Conservation (phyloP, 495 filamentous ascomycete genomes). For the Hypoxylon intermedium region DNA sequence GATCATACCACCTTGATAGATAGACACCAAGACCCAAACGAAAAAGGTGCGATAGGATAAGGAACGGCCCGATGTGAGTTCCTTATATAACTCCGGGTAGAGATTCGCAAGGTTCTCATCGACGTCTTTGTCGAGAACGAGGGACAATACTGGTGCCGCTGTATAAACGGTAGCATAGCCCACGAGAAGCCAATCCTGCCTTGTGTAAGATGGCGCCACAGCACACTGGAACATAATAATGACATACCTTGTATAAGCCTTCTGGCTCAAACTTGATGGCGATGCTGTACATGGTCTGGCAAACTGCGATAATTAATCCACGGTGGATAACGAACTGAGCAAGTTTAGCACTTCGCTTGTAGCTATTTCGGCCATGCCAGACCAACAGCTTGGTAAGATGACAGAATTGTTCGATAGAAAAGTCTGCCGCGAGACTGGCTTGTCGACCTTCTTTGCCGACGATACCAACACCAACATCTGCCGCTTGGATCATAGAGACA, state of each 20-base stretch:
- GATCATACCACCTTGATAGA: constrained; percentile 95
- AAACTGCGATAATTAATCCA: constrained; percentile 91
- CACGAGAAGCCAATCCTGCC: constrained; percentile 89
- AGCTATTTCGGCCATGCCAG: constrained; percentile 97
- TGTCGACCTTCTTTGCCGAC: constrained; percentile 98
- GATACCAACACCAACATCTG: constrained; percentile 96
- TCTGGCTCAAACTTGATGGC: constrained; percentile 89
- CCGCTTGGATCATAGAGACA: constrained; percentile 98
- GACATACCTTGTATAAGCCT: constrained; percentile 77
- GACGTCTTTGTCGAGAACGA: constrained; percentile 96
- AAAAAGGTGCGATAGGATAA: constrained; percentile 94
- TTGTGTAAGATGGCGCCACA: constrained; percentile 27
- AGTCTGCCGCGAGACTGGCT: constrained; percentile 93
- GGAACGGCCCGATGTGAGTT: constrained; percentile 82
- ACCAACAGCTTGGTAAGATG: constrained; percentile 96
- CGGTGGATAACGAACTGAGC: constrained; percentile 99
- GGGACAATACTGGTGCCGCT: constrained; percentile 88
- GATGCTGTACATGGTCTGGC: constrained; percentile 97
- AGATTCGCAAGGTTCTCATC: constrained; percentile 91
- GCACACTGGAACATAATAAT: not conserved
- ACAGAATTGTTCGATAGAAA: constrained; percentile 92
- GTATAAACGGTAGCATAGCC: constrained; percentile 98
- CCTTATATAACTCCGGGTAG: constrained; percentile 97
- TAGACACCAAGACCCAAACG: constrained; percentile 91
- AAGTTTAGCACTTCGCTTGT: constrained; percentile 94